Base-by-base conservation (phyloP, 495 filamentous ascomycete genomes). In the Penicillium turbatum region DNA sequence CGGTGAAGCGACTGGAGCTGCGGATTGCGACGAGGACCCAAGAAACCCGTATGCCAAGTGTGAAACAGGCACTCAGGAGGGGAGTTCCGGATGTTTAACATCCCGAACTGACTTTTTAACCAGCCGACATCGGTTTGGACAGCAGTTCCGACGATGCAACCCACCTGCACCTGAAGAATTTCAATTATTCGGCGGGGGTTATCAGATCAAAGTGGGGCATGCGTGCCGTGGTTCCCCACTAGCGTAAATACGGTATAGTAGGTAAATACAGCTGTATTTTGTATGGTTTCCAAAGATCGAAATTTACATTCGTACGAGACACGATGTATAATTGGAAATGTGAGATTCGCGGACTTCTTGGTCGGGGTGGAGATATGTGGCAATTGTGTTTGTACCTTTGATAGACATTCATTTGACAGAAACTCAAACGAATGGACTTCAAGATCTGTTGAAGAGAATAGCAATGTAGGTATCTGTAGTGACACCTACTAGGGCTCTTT, bases 71-170 rank as follows among this genome's bases (percentile, higher is more conserved):
- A 36, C 29, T 17, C 15, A 11, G n/a, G 6, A 51, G 19, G 49
- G 30, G 49, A 10, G 7, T 38, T 27, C 38, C 37, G 49, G 49
- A 35, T 51, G 49, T 42, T 51, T 27, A 31, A 38, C 51, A 17
- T 31, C 12, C 42, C 34, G 35, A 37, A 16, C 11, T 30, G n/a
- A 46, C 16, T 53, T 46, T 34, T 39, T 11, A 15, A 31, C 39
- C 42, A 47, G 32, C 51, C 51, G 51, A 54, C 34, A 54, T 54
- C 51, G 51, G 51, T 47, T 47, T 32, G 26, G 16, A 47, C 42
- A 39, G 8, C 43, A 21, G 19, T 30, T 39, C 32, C 24, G 16
- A 45, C 30, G 16, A 29, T 46, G 29, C 29, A 43, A 34, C 19
- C 38, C 37, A 52, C 49, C 9, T 8, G 3, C 42, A 32, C 13